Base-by-base conservation (phyloP, 1,284 basidiomycete genomes). In the Gomphus sp. region DNA sequence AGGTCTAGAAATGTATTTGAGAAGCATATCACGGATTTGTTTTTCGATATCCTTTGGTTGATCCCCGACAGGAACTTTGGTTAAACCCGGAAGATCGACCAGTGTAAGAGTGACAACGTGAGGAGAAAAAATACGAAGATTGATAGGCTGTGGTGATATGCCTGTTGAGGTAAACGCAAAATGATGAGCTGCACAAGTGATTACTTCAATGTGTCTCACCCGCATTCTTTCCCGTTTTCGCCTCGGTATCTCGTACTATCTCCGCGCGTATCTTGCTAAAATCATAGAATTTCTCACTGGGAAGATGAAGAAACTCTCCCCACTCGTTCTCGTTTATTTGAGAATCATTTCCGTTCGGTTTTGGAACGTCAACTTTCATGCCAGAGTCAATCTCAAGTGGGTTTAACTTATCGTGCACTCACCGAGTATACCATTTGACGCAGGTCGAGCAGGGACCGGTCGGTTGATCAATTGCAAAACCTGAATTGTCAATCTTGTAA, bases 21-120 rank as follows among this genome's bases (percentile, higher is more conserved):
- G 74, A 58, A 98, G 78, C 96, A 99, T 98, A 61, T 98, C 96
- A 61, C 83, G 82, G 66, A 99, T 99, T 74, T 98, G 96, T 70
- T 91, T 92, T 78, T 99, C 96, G 64, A 99, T 98, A 72, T 98
- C 96, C 63, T 88, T 84, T 10, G 96, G 96, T 71, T 99, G 96
- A 76, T 99, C 96, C 47, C 96, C 96, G 50, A 98, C 95, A 16
- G 96, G 96, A 10, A 93, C 90, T 74, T 97, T 97, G 47, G 96
- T 98, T 59, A 98, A 75, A 71, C 96, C 96, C 58, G 96, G 96
- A 56, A 99, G 76, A 77, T 99, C 96, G 74, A 99, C 94, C 56
- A 99, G 82, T 22, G 96, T 99, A 37, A 99, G 81, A 8, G 96
- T 98, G 62, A 98, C 82, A 68, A 98, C 95, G 66, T 98, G 92